Percentiles rank a stretch among this genome's conserved stretches.
Conservation (phyloP, 148 eudicot genomes). For the Linanthus parryae region DNA sequence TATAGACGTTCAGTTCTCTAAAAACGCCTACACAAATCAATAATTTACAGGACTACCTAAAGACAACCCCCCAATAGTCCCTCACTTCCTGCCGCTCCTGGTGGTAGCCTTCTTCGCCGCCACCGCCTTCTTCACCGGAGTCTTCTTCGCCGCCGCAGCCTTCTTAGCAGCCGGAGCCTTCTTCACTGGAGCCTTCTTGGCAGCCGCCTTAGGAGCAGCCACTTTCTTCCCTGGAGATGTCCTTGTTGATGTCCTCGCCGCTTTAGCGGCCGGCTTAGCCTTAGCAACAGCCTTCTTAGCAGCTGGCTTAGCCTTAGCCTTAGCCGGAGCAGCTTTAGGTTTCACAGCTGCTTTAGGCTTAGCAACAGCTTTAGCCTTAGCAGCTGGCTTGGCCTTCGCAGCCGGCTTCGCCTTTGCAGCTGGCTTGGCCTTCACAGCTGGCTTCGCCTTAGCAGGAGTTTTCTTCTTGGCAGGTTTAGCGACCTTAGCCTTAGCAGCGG, state of each 20-base stretch:
- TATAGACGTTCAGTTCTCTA: too few relatives aligned
- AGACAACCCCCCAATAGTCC: conserved; percentile 6
- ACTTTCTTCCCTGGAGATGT: conserved; percentile 48
- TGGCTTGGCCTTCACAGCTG: conserved; percentile 21
- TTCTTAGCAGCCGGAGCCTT: conserved; percentile 20
- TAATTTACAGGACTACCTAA: conserved; percentile 25
- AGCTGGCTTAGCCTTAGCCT: conserved; percentile 24
- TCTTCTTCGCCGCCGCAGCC: conserved; percentile 25
- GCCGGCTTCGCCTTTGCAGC: conserved; percentile 35
- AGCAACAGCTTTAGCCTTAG: conserved; percentile 16
- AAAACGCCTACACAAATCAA: conserved; percentile 13
- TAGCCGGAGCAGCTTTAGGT: conserved; percentile 20
- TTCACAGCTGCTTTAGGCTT: conserved; percentile 22
- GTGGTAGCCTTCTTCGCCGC: conserved; percentile 22
- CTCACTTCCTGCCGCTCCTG: conserved; percentile 27
- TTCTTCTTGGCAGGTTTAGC: conserved; percentile 13
- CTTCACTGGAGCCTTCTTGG: conserved; percentile 37
- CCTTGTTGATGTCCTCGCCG: conserved; percentile 35
- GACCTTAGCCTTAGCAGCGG: conserved; percentile 18
- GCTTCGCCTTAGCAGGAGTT: conserved; percentile 10
- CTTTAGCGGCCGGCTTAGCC: conserved; percentile 44
- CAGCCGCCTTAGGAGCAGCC: conserved; percentile 20
- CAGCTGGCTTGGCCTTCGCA: conserved; percentile 23
- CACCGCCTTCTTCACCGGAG: conserved; percentile 28
- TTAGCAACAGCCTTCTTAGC: conserved; percentile 27